Evolutionary conservation across 208 protist genomes (phyloP).

Genomic region (Crithidia mellificae): DNA sequence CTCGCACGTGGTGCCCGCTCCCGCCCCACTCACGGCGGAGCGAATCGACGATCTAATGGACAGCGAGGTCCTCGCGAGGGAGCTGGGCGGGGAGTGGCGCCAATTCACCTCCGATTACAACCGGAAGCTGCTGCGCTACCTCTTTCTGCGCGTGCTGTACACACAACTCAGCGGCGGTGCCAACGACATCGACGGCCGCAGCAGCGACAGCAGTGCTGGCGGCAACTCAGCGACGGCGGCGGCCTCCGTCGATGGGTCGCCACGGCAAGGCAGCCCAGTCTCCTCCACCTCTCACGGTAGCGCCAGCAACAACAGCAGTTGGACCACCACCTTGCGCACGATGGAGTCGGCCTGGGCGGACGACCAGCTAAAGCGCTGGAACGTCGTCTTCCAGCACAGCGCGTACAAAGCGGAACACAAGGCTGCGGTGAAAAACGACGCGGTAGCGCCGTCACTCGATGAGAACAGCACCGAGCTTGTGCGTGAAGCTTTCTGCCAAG

Average conservation of each 20-base stretch:
- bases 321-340: slow-evolving; percentile 3
- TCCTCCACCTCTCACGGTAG: not conserved
- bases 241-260: not conserved
- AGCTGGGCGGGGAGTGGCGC: slow-evolving; percentile 29
- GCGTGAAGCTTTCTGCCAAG: slow-evolving; percentile 16
- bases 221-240: not conserved
- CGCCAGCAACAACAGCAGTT: not conserved
- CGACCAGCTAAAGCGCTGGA: slow-evolving; percentile 20
- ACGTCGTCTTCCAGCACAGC: slow-evolving; percentile 1
- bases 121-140: slow-evolving; percentile 26
- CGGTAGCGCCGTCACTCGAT: not conserved
- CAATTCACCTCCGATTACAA: slow-evolving; percentile 30
- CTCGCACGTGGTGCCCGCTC: not conserved
- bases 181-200: not conserved
- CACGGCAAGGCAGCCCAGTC: not conserved
- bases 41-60: slow-evolving; percentile 27
- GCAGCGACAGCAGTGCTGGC: not conserved
- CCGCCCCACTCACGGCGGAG: slow-evolving; percentile 14
- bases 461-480: not conserved
- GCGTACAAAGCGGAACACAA: not conserved
- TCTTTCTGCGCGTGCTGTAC: slow-evolving; percentile 27
- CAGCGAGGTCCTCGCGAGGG: slow-evolving; percentile 22
- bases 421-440: not conserved
- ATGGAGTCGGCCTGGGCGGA: slow-evolving; percentile 25
- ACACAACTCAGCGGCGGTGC: not conserved